Percentiles rank a stretch among this genome's conserved stretches.
These are phyloP conservation scores for Hygrophila difformis DNA, from an alignment of 257 asterid species.

Conservation along the genomic window DNA sequence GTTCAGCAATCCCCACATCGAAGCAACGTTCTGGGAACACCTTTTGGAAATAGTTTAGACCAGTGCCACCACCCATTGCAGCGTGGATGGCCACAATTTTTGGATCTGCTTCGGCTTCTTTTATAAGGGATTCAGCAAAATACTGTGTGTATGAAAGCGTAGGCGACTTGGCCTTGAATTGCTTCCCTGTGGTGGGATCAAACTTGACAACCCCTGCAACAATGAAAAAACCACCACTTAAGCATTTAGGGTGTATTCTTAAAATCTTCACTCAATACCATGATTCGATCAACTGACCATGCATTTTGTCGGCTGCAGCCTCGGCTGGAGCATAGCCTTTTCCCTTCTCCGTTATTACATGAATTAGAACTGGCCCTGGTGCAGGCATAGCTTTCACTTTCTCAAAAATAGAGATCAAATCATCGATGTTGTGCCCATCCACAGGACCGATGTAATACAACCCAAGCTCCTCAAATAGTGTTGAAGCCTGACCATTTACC, in stretches of 20 bases:
- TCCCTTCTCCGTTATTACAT: constrained; percentile 69
- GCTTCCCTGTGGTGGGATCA: constrained; percentile 72
- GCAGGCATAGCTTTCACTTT: constrained; percentile 62
- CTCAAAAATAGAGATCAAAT: constrained; percentile 41
- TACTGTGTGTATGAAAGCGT: constrained; percentile 67
- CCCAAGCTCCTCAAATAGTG: constrained; percentile 75
- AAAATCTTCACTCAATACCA: neutral
- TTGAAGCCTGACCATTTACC: constrained; percentile 66
- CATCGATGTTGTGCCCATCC: constrained; percentile 63
- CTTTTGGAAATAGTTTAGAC: constrained; percentile 61
- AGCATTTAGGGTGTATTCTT: no score
- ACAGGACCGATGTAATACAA: constrained; percentile 76
- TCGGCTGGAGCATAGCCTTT: constrained; percentile 78
- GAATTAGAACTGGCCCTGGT: constrained; percentile 77
- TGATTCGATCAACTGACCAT: constrained; percentile 33
- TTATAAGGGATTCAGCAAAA: constrained; percentile 67
- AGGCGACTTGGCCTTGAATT: constrained; percentile 35
- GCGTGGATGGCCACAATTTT: constrained; percentile 69
- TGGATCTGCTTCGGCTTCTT: constrained; percentile 61
- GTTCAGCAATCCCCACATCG: constrained; percentile 84
- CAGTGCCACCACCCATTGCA: constrained; percentile 92
- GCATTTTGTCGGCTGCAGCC: constrained; percentile 71
- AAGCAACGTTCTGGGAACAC: constrained; percentile 59
- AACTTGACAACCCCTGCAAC: constrained; percentile 66
- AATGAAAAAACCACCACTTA: neutral